Evolutionary conservation across 2,329 filamentous ascomycete species (phyloP).

Genomic region (Aspergillus phoenicis): DNA sequence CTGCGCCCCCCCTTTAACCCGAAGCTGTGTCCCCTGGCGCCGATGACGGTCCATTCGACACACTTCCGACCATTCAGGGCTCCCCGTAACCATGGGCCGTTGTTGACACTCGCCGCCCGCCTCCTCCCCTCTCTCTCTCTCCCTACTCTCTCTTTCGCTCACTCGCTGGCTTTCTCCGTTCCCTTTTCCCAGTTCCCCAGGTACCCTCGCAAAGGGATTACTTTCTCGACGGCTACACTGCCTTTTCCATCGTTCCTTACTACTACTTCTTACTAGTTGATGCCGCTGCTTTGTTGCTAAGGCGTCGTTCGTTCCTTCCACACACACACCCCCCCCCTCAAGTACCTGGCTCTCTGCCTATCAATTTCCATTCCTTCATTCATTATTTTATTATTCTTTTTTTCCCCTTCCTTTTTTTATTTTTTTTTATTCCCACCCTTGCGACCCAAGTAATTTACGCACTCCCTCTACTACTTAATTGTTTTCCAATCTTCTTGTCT

Average conservation of each 20-base stretch:
- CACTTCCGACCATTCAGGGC: not conserved
- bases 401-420: conserved; percentile 12
- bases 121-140: conserved; percentile 6
- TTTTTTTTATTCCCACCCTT: conserved; percentile 11
- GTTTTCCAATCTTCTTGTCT: conserved; percentile 10
- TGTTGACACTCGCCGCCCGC: conserved; percentile 16
- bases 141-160: conserved; percentile 16
- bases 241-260: not conserved
- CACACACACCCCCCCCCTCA: not conserved
- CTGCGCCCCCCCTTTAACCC: conserved; percentile 7
- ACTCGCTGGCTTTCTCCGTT: conserved; percentile 11
- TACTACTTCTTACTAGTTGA: conserved; percentile 12
- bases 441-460: conserved; percentile 10
- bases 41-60: conserved; percentile 4
- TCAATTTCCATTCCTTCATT: conserved; percentile 22
- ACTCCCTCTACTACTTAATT: conserved; percentile 14
- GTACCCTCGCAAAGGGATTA: conserved; percentile 2
- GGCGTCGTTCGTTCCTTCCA: conserved; percentile 26
- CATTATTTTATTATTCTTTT: conserved; percentile 21
- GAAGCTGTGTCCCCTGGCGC: conserved; percentile 7
- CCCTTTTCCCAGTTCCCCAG: conserved; percentile 4
- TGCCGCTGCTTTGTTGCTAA: conserved; percentile 21
- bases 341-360: conserved; percentile 28
- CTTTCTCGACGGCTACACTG: not conserved
- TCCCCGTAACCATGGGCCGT: conserved; percentile 20